Evolutionary conservation across 495 filamentous ascomycete genomes (phyloP).

Genomic region (Talaromyces liani): DNA sequence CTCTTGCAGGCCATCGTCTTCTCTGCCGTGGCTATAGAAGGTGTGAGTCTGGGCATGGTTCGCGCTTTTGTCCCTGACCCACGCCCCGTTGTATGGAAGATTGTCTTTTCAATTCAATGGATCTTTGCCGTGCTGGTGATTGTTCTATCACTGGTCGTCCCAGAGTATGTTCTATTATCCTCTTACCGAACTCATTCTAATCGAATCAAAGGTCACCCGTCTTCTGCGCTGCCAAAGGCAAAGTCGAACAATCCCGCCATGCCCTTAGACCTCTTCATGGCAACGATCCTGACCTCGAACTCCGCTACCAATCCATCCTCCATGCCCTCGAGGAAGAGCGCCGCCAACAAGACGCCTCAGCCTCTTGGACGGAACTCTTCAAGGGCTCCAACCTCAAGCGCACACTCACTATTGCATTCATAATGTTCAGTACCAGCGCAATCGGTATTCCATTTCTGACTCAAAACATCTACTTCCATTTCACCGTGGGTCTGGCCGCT

Average conservation of each 20-base stretch:
- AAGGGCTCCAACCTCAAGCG: constrained; percentile 18
- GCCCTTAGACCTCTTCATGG: constrained; percentile 8
- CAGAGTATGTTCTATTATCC: constrained; percentile 12
- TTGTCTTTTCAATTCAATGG: constrained; percentile 16
- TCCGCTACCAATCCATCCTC: constrained; percentile 12
- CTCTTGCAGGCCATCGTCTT: constrained; percentile 20
- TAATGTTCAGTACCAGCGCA: constrained; percentile 16
- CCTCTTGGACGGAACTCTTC: constrained; percentile 17
- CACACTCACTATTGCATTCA: constrained; percentile 18
- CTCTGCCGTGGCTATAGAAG: constrained; percentile 19
- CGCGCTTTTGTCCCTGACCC: constrained; percentile 18
- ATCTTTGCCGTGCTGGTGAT: constrained; percentile 11
- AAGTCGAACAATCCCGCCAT: constrained; percentile 8
- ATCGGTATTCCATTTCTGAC: constrained; percentile 3
- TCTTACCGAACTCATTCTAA: neutral
- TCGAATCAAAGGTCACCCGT: constrained; percentile 8
- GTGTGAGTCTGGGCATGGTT: constrained; percentile 20
- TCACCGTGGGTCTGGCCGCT: constrained; percentile 17
- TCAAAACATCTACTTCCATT: constrained; percentile 22
- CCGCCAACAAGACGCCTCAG: constrained; percentile 9
- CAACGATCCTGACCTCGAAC: constrained; percentile 10
- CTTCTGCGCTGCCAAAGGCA: constrained; percentile 9
- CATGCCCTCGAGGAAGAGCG: constrained; percentile 17
- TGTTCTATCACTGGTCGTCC: constrained; percentile 12
- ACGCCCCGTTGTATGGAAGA: constrained; percentile 10